Percentiles rank a stretch among this genome's conserved stretches.
phyloP scores from a whole-genome alignment of 2,329 filamentous ascomycete species.

The Pseudogymnoascus sp. region DNA sequence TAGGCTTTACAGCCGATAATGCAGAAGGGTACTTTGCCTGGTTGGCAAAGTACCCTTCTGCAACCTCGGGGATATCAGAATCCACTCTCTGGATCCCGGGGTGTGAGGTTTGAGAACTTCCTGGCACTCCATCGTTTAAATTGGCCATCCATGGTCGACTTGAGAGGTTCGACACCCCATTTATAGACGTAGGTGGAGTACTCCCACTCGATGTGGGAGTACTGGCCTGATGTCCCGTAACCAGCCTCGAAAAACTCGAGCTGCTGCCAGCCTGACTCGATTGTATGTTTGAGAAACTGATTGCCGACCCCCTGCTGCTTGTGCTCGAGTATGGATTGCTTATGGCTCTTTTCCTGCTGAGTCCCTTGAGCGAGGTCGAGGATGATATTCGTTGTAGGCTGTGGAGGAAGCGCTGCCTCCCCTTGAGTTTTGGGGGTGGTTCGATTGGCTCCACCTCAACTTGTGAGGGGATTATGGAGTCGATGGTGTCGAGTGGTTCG shows the following conservation, averaged over 20 bases:
- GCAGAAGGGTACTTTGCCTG: too few relatives aligned
- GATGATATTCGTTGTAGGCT: conserved; percentile 28
- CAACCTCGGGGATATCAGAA: conserved; percentile 21
- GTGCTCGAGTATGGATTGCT: conserved; percentile 26
- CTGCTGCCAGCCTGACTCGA: conserved; percentile 22
- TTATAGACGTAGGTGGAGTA: conserved; percentile 15
- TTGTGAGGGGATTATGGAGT: background rate
- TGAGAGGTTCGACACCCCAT: background rate
- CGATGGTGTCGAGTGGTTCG: background rate
- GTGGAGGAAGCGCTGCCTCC: conserved; percentile 24
- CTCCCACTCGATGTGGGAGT: conserved; percentile 23
- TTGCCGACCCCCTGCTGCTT: conserved; percentile 21
- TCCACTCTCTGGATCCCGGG: conserved; percentile 7
- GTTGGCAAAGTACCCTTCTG: conserved; percentile 27
- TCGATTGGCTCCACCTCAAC: conserved; percentile 15
- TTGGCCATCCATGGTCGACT: background rate
- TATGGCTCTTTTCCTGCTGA: conserved; percentile 22
- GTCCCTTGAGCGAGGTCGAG: conserved; percentile 25
- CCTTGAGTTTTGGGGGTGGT: conserved; percentile 22
- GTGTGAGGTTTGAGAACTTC: conserved; percentile 14
- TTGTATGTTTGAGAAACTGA: conserved; percentile 23
- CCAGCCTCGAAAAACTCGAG: conserved; percentile 20
- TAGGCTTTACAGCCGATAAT: conserved; percentile 12
- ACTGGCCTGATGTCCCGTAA: conserved; percentile 21
- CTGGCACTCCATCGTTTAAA: conserved; percentile 14